Evolutionary conservation across 192 early-diverging fungal species (phyloP), one percentile per base, ranked within the genome.

Genomic region (Gigaspora rosea): DNA sequence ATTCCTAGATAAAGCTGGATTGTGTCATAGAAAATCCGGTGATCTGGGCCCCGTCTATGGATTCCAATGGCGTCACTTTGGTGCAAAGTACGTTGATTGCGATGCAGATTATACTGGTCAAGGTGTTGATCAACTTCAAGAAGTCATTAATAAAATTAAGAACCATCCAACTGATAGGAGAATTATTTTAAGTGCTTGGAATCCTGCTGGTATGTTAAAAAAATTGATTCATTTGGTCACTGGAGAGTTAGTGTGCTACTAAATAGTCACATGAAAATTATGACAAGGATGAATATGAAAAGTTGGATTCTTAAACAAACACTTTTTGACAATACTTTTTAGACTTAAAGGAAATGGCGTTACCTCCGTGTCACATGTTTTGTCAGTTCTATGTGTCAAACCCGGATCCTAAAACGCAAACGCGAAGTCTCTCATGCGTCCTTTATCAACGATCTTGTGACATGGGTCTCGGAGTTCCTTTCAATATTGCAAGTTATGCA

Each of bases 11-110:
- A 85, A 85, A 65, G 81, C 92, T 13, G 96, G 96, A 0, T 82
- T 98, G 22, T 41, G 77, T 0, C 76, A 96, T 74, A 86, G 92
- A 35, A 86, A 90, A 49, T 92, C 92, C 51, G 96, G 97, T 16
- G 97, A 98, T 71, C 78, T 99, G 33, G 97, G 97, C 0, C 95
- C 95, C 1, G 94, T 99, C 22, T 99, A 99, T 76, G 98, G 98
- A 15, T 99, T 96, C 84, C 98, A 99, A 78, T 99, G 98, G 98
- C 85, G 98, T 41, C 95, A 98, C 78, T 99, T 99, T 89, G 98
- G 98, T 0, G 98, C 98, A 1, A 79, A 91, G 64, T 99, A 99
- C 80, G 78, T 82, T 58, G 90, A 91, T 68, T 90, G 89, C 47
- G 91, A 98, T 75, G 87, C 89, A 1, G 95, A 98, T 75, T 99